These are phyloP conservation scores for Plantago coronopus DNA, from an alignment of 305 asterid species.

Conservation along the genomic window DNA sequence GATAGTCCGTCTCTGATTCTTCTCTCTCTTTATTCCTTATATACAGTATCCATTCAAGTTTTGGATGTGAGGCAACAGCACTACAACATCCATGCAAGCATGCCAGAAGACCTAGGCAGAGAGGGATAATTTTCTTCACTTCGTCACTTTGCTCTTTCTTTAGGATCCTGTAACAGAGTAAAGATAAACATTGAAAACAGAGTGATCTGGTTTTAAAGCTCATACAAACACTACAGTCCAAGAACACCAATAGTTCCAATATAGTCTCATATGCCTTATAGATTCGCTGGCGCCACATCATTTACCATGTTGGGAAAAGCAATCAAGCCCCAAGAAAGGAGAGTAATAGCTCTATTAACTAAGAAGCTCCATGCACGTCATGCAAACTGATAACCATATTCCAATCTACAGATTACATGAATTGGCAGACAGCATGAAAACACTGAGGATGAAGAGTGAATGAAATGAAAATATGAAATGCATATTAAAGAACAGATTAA, in stretches of 20 bases:
- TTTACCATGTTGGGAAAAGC: constrained; percentile 7
- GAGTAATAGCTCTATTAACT: too few species aligned
- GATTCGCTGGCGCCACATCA: constrained; percentile 8
- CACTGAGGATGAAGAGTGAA: constrained; percentile 12
- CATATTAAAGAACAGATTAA: neutral
- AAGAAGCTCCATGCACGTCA: too few species aligned
- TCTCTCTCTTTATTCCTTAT: constrained; percentile 39
- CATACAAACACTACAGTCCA: constrained; percentile 8
- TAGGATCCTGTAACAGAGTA: constrained; percentile 52
- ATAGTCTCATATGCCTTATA: constrained; percentile 11
- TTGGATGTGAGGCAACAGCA: constrained; percentile 29
- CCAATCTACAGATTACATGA: constrained; percentile 6
- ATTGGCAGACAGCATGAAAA: constrained; percentile 16
- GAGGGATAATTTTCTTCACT: constrained; percentile 66
- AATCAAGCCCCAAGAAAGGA: constrained; percentile 8
- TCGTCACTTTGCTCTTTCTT: constrained; percentile 50
- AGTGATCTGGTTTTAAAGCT: constrained; percentile 16
- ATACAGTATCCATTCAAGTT: constrained; percentile 57
- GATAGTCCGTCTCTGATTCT: constrained; percentile 35
- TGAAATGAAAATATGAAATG: constrained; percentile 13
- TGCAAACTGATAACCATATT: neutral
- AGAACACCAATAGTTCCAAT: constrained; percentile 1
- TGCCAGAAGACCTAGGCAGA: constrained; percentile 74
- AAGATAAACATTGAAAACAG: constrained; percentile 10
- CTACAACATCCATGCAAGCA: constrained; percentile 67